A percentile compares a stretch with the other conserved stretches of the same genome.
Conservation (phyloP, 148 eudicot species). For the Selenicereus undatus region DNA sequence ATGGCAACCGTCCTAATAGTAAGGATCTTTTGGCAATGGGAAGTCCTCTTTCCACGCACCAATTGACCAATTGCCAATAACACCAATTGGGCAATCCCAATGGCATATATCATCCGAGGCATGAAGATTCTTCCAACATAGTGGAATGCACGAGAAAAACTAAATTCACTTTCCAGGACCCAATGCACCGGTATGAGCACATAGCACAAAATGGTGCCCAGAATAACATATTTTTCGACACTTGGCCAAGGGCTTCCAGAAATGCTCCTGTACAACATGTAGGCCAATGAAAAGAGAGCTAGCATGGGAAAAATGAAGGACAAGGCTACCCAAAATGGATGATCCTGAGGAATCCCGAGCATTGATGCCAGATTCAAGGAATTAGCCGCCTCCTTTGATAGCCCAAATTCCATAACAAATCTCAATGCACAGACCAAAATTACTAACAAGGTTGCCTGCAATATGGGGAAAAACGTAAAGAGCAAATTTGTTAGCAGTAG, state of each 20-base stretch:
- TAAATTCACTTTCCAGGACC: conserved; percentile 57
- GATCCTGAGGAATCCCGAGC: conserved; percentile 40
- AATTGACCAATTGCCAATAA: conserved; percentile 45
- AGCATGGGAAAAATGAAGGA: conserved; percentile 47
- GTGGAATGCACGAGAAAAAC: conserved; percentile 28
- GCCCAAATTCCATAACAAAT: conserved; percentile 68
- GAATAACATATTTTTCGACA: conserved; percentile 44
- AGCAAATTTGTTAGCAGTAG: neutral
- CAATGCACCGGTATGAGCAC: conserved; percentile 59
- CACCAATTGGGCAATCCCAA: conserved; percentile 59
- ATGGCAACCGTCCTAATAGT: conserved; percentile 49
- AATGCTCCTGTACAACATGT: conserved; percentile 41
- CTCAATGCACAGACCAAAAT: conserved; percentile 53
- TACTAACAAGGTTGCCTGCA: conserved; percentile 62
- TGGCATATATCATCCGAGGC: conserved; percentile 62
- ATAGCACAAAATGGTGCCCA: conserved; percentile 58
- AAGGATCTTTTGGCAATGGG: conserved; percentile 42
- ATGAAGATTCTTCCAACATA: conserved; percentile 41
- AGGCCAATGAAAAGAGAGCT: conserved; percentile 50
- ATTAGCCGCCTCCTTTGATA: conserved; percentile 64
- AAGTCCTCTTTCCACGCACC: conserved; percentile 26
- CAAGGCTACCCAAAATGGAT: conserved; percentile 41
- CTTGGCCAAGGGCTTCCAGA: conserved; percentile 26
- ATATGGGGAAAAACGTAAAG: conserved; percentile 10
- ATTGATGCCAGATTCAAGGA: conserved; percentile 42